A percentile compares a stretch with the other conserved stretches of the same genome.
Conservation (phyloP, 495 filamentous ascomycete genomes). For the Penicillium flavigenum region DNA sequence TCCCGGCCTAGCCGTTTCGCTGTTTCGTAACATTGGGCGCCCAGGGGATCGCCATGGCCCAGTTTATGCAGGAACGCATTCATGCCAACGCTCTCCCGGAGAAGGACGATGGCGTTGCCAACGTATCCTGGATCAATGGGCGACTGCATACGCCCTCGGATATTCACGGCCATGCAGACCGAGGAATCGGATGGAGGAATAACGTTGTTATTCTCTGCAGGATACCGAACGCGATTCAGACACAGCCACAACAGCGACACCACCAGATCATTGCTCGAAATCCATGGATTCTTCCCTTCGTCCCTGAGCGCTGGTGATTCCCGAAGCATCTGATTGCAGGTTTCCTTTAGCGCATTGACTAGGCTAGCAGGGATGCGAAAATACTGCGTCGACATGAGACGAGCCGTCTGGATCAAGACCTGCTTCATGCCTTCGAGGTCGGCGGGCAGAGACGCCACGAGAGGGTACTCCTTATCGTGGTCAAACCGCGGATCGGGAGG, state of each 20-base stretch:
- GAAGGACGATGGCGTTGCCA: conserved; percentile 3
- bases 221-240: conserved; percentile 2
- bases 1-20: conserved; percentile 1
- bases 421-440: conserved; percentile 2
- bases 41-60: background rate
- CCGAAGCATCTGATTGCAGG: background rate
- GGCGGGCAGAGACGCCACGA: conserved; percentile 2
- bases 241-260: conserved; percentile 2
- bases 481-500: conserved; percentile 2
- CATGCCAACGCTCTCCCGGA: conserved; percentile 2
- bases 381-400: conserved; percentile 4
- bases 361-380: conserved; percentile 1
- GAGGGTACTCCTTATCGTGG: background rate
- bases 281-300: background rate
- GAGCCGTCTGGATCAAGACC: conserved; percentile 2
- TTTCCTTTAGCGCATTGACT: conserved; percentile 2
- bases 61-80: conserved; percentile 1
- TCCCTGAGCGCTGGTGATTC: conserved; percentile 2
- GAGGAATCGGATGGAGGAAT: conserved; percentile 2
- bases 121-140: conserved; percentile 4
- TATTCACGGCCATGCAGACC: conserved; percentile 3
- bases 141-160: conserved; percentile 1
- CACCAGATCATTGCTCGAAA: conserved; percentile 2
- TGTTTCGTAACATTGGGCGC: conserved; percentile 2
- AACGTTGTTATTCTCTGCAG: background rate